Evolutionary conservation across 1,139 yeast genomes (phyloP), one percentile per base, ranked within the genome.

Genomic region (Yamadazyma jaroonii): DNA sequence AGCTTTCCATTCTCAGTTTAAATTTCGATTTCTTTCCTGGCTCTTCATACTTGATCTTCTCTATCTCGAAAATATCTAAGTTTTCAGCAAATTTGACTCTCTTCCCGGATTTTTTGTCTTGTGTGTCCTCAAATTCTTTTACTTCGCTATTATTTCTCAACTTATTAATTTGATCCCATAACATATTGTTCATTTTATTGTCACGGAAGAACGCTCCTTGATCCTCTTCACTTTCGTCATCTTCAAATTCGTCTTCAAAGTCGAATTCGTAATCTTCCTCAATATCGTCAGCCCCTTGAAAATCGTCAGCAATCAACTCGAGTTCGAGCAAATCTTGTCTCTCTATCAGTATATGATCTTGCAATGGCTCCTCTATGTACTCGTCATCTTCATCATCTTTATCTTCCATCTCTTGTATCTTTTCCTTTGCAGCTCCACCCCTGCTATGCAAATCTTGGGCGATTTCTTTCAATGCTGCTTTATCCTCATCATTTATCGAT

Each of bases 41-140:
- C 34, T 72, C 73, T 24, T 68, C 72, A 10, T 46, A 45, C 53
- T 81, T 78, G 11, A 79, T 63, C 49, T 74, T 77, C 36, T 78
- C 84, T 21, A 81, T 68, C 47, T 79, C 81, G 39, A 75, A 76
- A n/a, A 81, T 68, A 39, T 79, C 76, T 34, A 79, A 63, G 2
- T 59, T 54, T 2, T 70, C 62, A 1, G 80, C 72, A 57, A 80
- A 81, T 14, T 73, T 64, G 15, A 81, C 86, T 7, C 67, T 56
- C 47, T 78, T 77, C 45, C 63, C 64, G n/a, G 41, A 40, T 33
- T 44, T 44, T 14, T 35, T 28, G 11, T 24, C 29, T 27, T 11
- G 15, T 2, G 30, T 26, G 15, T 27, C 29, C 25, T 24, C 25
- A 10, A 14, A 36, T 29, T 36, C 34, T 7, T 26, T 33, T n/a